Conservation (phyloP, 2,329 filamentous ascomycete genomes). For the Thielaviopsis musarum region DNA sequence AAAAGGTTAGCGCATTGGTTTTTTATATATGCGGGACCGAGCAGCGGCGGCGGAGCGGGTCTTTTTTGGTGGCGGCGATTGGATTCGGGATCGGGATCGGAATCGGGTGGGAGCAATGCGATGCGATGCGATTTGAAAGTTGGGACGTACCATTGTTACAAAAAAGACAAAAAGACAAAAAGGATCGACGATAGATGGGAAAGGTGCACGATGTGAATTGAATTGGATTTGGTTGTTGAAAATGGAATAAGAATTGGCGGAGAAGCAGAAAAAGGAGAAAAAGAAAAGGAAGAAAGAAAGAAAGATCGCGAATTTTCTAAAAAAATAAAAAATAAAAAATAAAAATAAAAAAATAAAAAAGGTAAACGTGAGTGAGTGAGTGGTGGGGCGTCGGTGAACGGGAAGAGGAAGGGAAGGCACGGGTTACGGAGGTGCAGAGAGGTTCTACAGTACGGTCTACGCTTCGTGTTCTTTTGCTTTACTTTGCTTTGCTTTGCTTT, state of each 20-base stretch:
- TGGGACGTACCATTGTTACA: conserved; percentile 18
- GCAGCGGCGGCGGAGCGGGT: too few species aligned
- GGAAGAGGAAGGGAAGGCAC: too few species aligned
- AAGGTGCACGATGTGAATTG: too few species aligned
- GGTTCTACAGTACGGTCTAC: too few species aligned
- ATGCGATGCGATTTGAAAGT: too few species aligned
- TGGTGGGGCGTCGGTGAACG: not conserved
- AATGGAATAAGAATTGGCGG: not conserved
- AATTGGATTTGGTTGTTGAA: too few species aligned
- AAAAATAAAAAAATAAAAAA: not conserved
- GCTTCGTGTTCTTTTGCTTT: not conserved
- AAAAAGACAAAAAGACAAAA: too few species aligned
- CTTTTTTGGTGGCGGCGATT: not conserved
- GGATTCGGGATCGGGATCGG: not conserved
- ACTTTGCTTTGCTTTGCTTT: not conserved
- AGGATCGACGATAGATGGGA: too few species aligned
- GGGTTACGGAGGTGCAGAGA: too few species aligned
- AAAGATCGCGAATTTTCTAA: not conserved
- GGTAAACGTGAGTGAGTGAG: not conserved
- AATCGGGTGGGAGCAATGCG: too few species aligned
- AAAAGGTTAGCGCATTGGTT: too few species aligned
- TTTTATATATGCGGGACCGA: too few species aligned
- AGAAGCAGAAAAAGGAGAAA: not conserved
- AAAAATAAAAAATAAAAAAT: not conserved
- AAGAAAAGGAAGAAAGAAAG: not conserved